These are phyloP conservation scores for Xylaria sp. DNA, from an alignment of 2,329 filamentous ascomycete genomes.

Conservation along the genomic window DNA sequence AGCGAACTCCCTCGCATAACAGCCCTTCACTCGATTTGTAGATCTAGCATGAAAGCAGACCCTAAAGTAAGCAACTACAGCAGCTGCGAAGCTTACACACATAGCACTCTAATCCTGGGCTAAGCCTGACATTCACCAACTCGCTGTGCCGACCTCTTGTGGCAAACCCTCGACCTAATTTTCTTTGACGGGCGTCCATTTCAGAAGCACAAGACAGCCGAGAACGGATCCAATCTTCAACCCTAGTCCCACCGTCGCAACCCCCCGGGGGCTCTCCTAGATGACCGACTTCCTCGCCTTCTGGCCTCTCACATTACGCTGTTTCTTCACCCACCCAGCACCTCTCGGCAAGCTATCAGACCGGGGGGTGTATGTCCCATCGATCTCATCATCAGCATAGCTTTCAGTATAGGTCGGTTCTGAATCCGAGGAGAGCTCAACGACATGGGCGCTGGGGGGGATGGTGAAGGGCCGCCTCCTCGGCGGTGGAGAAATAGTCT, in stretches of 20 bases:
- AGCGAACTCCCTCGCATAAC: background rate
- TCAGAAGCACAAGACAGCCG: background rate
- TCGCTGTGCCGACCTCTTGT: background rate
- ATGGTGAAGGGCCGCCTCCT: slow-evolving; percentile 42
- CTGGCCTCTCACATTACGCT: slow-evolving; percentile 12
- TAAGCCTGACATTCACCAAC: background rate
- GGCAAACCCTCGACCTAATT: background rate
- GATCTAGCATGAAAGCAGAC: background rate
- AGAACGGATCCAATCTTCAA: background rate
- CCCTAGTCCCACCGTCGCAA: background rate
- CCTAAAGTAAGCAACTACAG: too few relatives aligned
- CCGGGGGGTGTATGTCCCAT: slow-evolving; percentile 49
- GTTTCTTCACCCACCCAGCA: slow-evolving; percentile 42
- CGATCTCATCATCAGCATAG: slow-evolving; percentile 54
- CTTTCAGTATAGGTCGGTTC: slow-evolving; percentile 50
- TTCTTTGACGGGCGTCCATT: too few relatives aligned
- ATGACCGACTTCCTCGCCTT: slow-evolving; percentile 19
- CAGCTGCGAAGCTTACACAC: too few relatives aligned
- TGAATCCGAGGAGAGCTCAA: slow-evolving; percentile 51
- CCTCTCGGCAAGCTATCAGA: slow-evolving; percentile 27
- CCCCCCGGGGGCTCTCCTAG: background rate
- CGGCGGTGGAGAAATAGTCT: slow-evolving; percentile 45
- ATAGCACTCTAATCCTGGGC: too few relatives aligned
- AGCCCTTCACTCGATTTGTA: background rate
- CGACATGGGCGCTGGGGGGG: slow-evolving; percentile 52